These are phyloP conservation scores for Leptodermis oblonga DNA, from an alignment of 257 asterid genomes.

Conservation along the genomic window DNA sequence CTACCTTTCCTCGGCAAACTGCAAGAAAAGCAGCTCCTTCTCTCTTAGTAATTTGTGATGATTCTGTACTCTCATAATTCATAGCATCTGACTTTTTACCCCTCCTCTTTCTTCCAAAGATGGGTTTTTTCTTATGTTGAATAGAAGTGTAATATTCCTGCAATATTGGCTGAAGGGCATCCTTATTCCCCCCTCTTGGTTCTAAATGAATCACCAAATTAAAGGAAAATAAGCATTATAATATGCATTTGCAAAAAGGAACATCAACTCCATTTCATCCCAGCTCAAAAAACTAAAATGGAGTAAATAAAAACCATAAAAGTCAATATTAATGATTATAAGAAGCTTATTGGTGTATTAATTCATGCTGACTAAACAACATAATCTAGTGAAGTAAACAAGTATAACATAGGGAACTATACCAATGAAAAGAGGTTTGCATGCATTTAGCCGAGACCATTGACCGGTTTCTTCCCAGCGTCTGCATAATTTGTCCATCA, in stretches of 20 bases:
- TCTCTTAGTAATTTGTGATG: slow-evolving; percentile 34
- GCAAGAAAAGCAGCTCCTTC: slow-evolving; percentile 94
- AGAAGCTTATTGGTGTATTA: background rate
- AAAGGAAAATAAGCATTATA: background rate
- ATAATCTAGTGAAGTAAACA: background rate
- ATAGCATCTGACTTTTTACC: slow-evolving; percentile 50
- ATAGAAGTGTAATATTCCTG: slow-evolving; percentile 62
- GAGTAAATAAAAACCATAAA: background rate
- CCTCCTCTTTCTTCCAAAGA: slow-evolving; percentile 49
- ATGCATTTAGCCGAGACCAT: slow-evolving; percentile 81
- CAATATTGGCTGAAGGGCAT: slow-evolving; percentile 62
- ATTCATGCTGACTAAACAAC: background rate
- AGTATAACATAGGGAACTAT: slow-evolving; percentile 28
- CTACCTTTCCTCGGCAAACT: slow-evolving; percentile 98
- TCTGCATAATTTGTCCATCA: slow-evolving; percentile 72
- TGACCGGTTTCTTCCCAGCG: slow-evolving; percentile 96
- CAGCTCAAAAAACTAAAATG: background rate
- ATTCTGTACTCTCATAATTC: slow-evolving; percentile 28
- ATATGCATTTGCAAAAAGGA: slow-evolving; percentile 7
- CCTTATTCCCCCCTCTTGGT: slow-evolving; percentile 88
- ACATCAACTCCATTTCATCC: background rate
- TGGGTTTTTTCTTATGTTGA: slow-evolving; percentile 37
- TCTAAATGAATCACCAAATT: slow-evolving; percentile 40
- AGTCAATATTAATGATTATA: background rate
- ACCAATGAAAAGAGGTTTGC: slow-evolving; percentile 79